phyloP scores from a whole-genome alignment of 805 yeast genomes.

The Starmerella stigmatis region DNA sequence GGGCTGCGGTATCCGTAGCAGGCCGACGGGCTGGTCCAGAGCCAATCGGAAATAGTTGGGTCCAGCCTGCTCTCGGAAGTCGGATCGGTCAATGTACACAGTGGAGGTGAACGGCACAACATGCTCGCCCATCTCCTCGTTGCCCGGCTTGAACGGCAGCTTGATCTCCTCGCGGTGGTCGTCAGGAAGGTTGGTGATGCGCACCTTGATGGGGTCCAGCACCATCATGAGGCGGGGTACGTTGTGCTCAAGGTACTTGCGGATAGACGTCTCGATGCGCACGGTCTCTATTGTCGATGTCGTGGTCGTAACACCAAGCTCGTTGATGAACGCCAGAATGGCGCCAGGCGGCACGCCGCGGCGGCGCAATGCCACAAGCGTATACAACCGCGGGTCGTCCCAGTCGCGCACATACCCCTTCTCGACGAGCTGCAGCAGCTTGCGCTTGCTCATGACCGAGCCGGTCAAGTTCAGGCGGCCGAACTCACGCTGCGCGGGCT shows the following conservation, averaged over 20 bases:
- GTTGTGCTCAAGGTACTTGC: conserved; percentile 76
- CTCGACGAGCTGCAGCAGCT: conserved; percentile 83
- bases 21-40: conserved; percentile 89
- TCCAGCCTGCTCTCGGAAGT: conserved; percentile 56
- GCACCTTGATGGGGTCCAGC: conserved; percentile 73
- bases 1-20: conserved; percentile 80
- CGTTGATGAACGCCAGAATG: conserved; percentile 80
- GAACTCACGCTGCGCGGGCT: conserved; percentile 98
- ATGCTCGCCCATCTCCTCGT: conserved; percentile 59
- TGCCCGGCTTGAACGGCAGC: conserved; percentile 85
- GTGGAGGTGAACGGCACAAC: conserved; percentile 69
- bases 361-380: conserved; percentile 87
- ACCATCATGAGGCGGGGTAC: conserved; percentile 94
- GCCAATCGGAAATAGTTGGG: conserved; percentile 84
- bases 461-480: conserved; percentile 95
- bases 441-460: conserved; percentile 87
- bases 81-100: conserved; percentile 78
- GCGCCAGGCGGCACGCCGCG: conserved; percentile 99
- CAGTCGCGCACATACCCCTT: conserved; percentile 80
- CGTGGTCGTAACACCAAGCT: conserved; percentile 92
- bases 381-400: conserved; percentile 96
- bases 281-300: conserved; percentile 83
- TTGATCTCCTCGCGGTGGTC: conserved; percentile 58
- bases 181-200: conserved; percentile 70
- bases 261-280: conserved; percentile 80